Evolutionary conservation across 1,284 basidiomycete genomes (phyloP), one percentile per base, ranked within the genome.

Genomic region (Sporisorium exsertum): DNA sequence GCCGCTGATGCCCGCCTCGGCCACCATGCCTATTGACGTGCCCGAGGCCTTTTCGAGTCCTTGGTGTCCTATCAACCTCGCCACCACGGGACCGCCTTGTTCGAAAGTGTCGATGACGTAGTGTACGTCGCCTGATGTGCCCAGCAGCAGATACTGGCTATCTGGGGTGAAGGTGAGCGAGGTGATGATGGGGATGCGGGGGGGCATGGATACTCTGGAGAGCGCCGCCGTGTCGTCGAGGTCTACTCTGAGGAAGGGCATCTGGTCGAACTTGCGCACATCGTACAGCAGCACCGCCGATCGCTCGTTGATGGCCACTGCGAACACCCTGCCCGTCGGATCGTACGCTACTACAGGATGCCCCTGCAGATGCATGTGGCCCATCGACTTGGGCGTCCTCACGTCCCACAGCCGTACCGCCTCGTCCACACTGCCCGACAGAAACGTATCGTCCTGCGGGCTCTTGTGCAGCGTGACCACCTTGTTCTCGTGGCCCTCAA

Each of bases 331-430:
- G 2, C 96, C 97, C 1, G 91, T 90, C 2, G 91, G 89, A 83
- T 99, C 97, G 84, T 96, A 97, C 1, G 95, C 94, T 10, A 95
- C 91, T 50, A 96, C 90, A 0, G 94, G 93, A 26, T 92, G 88
- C 1, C 88, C 88, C 22, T 87, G 87, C 88, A 92, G 77, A 32
- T 87, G 86, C 45, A 89, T 78, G 4, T 86, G 64, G 4, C 88
- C 88, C 87, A 88, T 90, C 83, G 94, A 94, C 29, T 89, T 88
- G 1, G 91, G 90, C 18, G 91, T 88, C 37, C 95, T 91, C 47
- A 98, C 88, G 86, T 99, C 97, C 97, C 97, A 99, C 22, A 99
- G 87, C 42, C 94, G 90, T n/a, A 99, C 94, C 1, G 94, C 95
- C 79, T 93, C 94, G 87, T 99, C 95, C 79, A 93, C 88, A 0